Percentiles rank a stretch among this genome's conserved stretches.
These are phyloP conservation scores for Melaleuca quinquenervia DNA, from an alignment of 345 rosid genomes.

Conservation along the genomic window DNA sequence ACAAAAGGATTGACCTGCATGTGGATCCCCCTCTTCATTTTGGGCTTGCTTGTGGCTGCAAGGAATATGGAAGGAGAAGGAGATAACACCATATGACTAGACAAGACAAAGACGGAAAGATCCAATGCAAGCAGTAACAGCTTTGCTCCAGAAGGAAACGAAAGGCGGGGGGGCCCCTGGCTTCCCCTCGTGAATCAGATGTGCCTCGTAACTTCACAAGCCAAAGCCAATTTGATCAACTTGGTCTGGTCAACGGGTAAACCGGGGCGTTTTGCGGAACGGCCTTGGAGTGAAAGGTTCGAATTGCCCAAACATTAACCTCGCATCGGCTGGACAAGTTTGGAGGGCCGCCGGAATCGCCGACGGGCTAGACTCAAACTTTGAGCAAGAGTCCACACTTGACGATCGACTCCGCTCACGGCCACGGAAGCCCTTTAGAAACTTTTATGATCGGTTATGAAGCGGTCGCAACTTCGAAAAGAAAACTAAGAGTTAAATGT, in stretches of 20 bases:
- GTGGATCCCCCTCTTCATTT: not conserved
- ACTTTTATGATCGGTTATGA: not conserved
- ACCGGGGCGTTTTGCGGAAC: not conserved
- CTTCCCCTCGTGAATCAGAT: not conserved
- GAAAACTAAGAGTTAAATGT: not conserved
- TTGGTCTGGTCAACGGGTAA: not conserved
- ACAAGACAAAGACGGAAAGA: not conserved
- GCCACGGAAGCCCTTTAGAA: not conserved
- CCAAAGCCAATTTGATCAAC: too few species aligned
- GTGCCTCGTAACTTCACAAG: not conserved
- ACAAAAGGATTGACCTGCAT: not conserved
- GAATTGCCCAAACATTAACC: not conserved
- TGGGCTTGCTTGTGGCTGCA: not conserved
- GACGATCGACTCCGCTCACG: not conserved
- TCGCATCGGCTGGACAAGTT: too few species aligned
- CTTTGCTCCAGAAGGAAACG: not conserved
- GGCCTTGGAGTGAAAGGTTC: not conserved
- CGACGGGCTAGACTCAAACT: not conserved
- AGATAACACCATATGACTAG: not conserved
- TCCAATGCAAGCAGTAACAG: not conserved
- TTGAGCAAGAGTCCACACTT: not conserved
- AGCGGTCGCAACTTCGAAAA: not conserved
- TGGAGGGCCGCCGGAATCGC: not conserved
- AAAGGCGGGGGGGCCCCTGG: not conserved
- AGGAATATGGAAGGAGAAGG: not conserved